Base-by-base conservation (phyloP, 2,329 filamentous ascomycete species). In the Diplodia sapinea region DNA sequence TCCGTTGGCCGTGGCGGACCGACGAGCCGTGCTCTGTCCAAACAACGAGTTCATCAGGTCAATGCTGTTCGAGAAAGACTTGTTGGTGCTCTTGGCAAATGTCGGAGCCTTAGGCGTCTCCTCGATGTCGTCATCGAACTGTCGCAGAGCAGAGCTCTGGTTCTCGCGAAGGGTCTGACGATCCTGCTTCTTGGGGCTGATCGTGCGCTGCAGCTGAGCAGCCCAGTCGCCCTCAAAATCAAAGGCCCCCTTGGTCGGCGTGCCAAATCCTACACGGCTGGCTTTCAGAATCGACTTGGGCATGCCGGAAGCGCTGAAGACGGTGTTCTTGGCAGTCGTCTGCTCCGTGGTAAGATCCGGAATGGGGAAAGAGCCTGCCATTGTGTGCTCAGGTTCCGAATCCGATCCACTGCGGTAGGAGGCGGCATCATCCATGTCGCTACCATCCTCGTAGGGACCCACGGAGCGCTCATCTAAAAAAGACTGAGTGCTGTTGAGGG, bases 21-120 rank as follows among this genome's bases (percentile, higher is more conserved):
- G 64, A 17, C 66, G 66, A 33, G 66, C 59, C 8, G 67, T 65
- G 56, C 62, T 68, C 52, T 90, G 87, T 77, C 91, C 91, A 79
- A 96, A 97, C 67, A 97, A 83, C 57, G 93, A 96, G 77, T 96
- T 94, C 93, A 97, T 97, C 77, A 97, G 83, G 82, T 97, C 95
- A 80, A 98, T 96, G 75, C 91, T 94, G 23, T 91, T 97, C 23
- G 89, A 87, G 79, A 97, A 67, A 0, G 90, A 89, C 71, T 87
- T 87, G 59, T 64, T 68, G 54, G 71, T 71, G 61, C 73, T 70
- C 70, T 50, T 33, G 7, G 40, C 12, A 17, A 59, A 59, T 20
- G 52, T 50, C 49, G 70, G 57, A 74, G 74, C 62, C 49, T 74
- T 57, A 68, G 69, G 50, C 79, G 52, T 79, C 78, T 63, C 70